Evolutionary conservation across 192 early-diverging fungal genomes (phyloP), one percentile per base, ranked within the genome.

Genomic region (Entrophospora sp.): DNA sequence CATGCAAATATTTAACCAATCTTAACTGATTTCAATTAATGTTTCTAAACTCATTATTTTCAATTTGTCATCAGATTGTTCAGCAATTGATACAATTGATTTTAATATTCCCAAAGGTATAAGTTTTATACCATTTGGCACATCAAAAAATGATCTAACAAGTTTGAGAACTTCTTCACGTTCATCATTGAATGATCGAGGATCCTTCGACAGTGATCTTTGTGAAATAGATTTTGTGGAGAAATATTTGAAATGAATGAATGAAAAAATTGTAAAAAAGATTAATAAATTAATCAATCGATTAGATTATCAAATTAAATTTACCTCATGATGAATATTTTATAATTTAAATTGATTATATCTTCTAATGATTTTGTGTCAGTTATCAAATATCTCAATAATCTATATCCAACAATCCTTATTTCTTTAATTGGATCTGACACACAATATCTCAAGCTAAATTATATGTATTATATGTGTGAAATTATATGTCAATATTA

Each of bases 141-240:
- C 70, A 57, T 90, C 86, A 18, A 92, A 69, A 61, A 91, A 83
- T 1, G 77, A 74, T 13, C 88, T 69, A 1, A 91, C 70, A 1
- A 91, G 77, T 58, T 89, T 88, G 1, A 93, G 61, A 0, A 87
- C 85, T 51, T 93, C 89, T 62, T 87, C 87, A 42, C 89, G 73
- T 59, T 93, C 91, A 24, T 81, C 70, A 35, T 91, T 89, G 59
- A 81, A 76, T 13, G 75, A 49, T 57, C 71, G 77, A 27, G 80
- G 72, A 46, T 88, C 87, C 37, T 84, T 75, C 3, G 73, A 73
- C 60, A 87, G 32, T 4, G 83, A 67, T 28, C 71, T 72, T 38
- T 31, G 44, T 2, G 49, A 22, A 35, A 38, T 20, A n/a, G 6
- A 14, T 18, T 28, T 24, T 35, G 53, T 31, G 38, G 24, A 30